Base-by-base conservation (phyloP, 2,329 filamentous ascomycete genomes). In the Aspergillus aculeatinus region DNA sequence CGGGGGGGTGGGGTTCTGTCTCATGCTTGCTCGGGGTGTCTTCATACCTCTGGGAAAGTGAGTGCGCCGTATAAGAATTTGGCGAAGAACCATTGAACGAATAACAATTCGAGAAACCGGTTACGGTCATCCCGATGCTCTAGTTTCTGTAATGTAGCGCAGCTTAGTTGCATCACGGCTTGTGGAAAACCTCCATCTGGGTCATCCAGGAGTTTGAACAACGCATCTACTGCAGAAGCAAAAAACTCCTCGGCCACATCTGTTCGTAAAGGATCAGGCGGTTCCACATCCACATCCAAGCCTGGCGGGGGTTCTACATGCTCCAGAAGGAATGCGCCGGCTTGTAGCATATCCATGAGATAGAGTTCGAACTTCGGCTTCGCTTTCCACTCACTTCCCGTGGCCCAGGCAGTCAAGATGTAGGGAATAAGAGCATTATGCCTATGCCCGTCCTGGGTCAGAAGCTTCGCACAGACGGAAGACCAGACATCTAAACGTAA, bases 61-160 rank as follows among this genome's bases (percentile, higher is more conserved):
- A 98, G 86, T 56, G 92, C 89, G 68, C 90, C 89, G 51, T 91
- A 84, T 39, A 98, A 81, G 76, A 95, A 97, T 55, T 89, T 89
- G 63, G 92, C 90, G 74, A 98, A 96, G 63, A 97, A 88, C 87
- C 94, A 99, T 72, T 93, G 90, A 69, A 89, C 91, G 64, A 97
- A 88, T 65, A 98, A 85, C 80, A 93, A 96, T 67, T 87, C 87
- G 63, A 92, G 87, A 44, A 92, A 92, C 66, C 86, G 87, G 65
- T 90, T 88, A 63, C 90, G 87, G 65, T 85, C 85, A 66, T 89
- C 88, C 65, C 83, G 83, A 65, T 91, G 87, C 39, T 82, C 78
- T 61, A 96, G 80, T 69, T 92, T 92, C 60, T 84, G 83, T 49
- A 96, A 79, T 61, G 97, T 91, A 64, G 92, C 91, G 73, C 89